Base-by-base conservation (phyloP, 495 filamentous ascomycete species). In the Antarctomyces pellizariae region DNA sequence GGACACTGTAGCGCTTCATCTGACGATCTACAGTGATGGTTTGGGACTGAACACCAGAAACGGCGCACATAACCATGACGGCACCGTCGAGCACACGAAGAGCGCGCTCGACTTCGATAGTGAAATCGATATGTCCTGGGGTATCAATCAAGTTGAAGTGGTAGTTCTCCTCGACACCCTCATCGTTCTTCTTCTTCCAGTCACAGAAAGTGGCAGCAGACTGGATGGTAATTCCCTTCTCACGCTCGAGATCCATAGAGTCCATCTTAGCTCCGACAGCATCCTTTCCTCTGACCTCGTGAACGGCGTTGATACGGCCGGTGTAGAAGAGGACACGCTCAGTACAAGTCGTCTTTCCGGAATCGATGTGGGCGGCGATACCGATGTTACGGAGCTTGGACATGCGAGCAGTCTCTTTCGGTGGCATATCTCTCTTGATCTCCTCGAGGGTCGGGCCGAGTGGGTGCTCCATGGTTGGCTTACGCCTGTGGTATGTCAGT, bases 81-180 rank as follows among this genome's bases (percentile, higher is more conserved):
- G 89, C 89, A 18, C 89, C 89, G 48, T 99, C 89, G 20, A 99
- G 59, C 34, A 99, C 89, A 47, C 89, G 63, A 53, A 99, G 56
- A 36, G 89, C 89, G 43, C 89, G 62, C 57, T 99, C 89, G 30
- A 99, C 89, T 53, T 99, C 89, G 42, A 99, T 99, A 7, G 89
- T 99, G 43, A 99, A 99, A 46, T 99, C 89, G 42, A 99, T 95
- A 54, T 99, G 89, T 14, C 89, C 89, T 7, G 89, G 89, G 1
- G 89, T 99, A 49, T 99, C 89, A 47, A 99, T 99, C 53, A 99
- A 54, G 52, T 99, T 99, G 53, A 99, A 66, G 45, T 99, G 84
- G 52, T 92, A 99, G 31, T 67, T 77, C 46, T 89, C 72, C 5
- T 93, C 75, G 40, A 74, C 57, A 19, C 75, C 67, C 37, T 78